Base-by-base conservation (phyloP, 1,139 yeast species). In the Lodderomyces elongisporus region DNA sequence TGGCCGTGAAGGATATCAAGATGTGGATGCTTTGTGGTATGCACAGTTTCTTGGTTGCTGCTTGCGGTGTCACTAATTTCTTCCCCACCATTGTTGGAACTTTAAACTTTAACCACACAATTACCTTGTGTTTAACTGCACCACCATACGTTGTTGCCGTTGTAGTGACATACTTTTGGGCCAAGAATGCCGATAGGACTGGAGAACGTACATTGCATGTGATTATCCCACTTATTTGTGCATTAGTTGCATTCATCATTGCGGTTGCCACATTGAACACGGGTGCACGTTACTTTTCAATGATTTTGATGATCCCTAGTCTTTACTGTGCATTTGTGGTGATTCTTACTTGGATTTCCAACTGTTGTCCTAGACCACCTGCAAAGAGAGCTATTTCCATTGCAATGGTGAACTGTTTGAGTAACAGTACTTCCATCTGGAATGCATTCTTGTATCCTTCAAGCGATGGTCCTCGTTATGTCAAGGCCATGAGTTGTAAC, bases 51-150 rank as follows among this genome's bases (percentile, higher is more conserved):
- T 54, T 74, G 20, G 78, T 73, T 28, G 79, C 79, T 22, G 77
- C 79, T 30, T 58, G 66, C 45, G 79, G 80, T 49, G 74, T 75
- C 32, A 74, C 79, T 18, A 72, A 75, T 47, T 76, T 74, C 51
- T 77, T 76, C 63, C 83, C 82, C 18, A 65, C 79, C 1, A 76
- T 77, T 23, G 79, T 77, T 14, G 54, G 62, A 41, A 75, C 83
- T 5, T 59, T 77, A 43, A 66, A 74, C 27, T 77, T 73, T 43
- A 49, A 53, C 48, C 57, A 62, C 39, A 62, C 73, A 28, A 62
- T 70, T 22, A 76, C 81, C 4, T 59, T 74, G 39, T 68, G 74
- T 44, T 57, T 77, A 41, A 75, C 81, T 4, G 81, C 77, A 26
- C 82, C 82, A 27, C 82, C 82, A 18, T 77, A 75, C 51, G 51